These are phyloP conservation scores for Candida methanosorbosa DNA, from an alignment of 805 yeast genomes.

Conservation along the genomic window DNA sequence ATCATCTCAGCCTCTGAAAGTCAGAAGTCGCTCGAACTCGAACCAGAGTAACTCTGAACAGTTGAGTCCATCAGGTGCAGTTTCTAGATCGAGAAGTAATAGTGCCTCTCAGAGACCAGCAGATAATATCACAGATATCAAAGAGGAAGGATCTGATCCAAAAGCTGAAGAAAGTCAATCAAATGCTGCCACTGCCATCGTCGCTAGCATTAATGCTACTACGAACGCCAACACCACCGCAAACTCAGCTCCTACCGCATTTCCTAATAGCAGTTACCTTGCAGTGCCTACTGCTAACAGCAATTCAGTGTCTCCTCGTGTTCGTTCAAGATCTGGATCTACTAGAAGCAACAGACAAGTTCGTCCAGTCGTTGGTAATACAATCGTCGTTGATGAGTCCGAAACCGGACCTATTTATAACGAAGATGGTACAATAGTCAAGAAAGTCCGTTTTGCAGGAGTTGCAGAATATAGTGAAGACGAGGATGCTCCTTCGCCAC, in stretches of 20 bases:
- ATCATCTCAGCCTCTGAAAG: slow-evolving; percentile 9
- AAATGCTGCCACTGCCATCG: too few relatives aligned
- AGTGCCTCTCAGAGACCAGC: slow-evolving; percentile 17
- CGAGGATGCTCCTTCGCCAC: slow-evolving; percentile 46
- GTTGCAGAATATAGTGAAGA: slow-evolving; percentile 42
- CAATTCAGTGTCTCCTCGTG: background rate
- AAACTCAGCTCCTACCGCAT: too few relatives aligned
- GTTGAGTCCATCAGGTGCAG: slow-evolving; percentile 4
- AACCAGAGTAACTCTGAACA: slow-evolving; percentile 8
- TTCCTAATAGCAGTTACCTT: too few relatives aligned
- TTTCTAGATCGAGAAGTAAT: slow-evolving; percentile 9
- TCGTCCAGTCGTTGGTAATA: slow-evolving; percentile 13
- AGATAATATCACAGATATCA: slow-evolving; percentile 10
- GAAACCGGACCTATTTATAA: slow-evolving; percentile 1
- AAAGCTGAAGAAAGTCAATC: too few relatives aligned
- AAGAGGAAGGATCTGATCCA: slow-evolving; percentile 6
- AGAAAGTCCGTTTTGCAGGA: slow-evolving; percentile 44
- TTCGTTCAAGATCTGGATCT: slow-evolving; percentile 1
- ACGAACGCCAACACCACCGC: too few relatives aligned
- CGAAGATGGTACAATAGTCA: slow-evolving; percentile 17
- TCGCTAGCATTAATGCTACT: background rate
- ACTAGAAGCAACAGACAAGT: slow-evolving; percentile 2
- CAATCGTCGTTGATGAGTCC: slow-evolving; percentile 8
- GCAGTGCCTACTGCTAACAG: background rate
- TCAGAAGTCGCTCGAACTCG: slow-evolving; percentile 21